Evolutionary conservation across 805 yeast genomes (phyloP), one percentile per base, ranked within the genome.

Genomic region (Lipomyces lipofer): DNA sequence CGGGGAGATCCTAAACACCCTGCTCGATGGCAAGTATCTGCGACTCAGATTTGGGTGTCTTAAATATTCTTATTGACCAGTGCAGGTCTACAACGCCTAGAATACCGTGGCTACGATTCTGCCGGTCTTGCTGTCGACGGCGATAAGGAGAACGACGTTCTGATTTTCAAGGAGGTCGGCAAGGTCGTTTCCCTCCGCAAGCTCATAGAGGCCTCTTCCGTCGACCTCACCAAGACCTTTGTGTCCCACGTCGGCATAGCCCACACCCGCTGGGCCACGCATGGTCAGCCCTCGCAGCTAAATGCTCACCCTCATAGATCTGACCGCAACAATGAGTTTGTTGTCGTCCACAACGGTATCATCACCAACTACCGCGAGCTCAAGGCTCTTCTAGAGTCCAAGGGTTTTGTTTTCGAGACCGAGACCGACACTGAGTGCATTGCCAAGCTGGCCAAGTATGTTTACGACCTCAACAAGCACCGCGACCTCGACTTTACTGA

Each of bases 231-330:
- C 27, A 83, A 80, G 57, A 77, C 81, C 19, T 90, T 88, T 68
- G 84, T 81, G 64, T 82, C 85, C 70, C 99, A 94, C 69, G 90
- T 84, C 57, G 99, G 96, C 69, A 94, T 94, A 71, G 98, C 99
- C 22, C 99, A 94, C 74, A 94, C 99, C 12, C 87, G 99, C 78
- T 94, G 99, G 99, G 99, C 99, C 48, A 94, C 99, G 35, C 99
- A 94, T 72, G 99, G 99, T 73, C 88, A 84, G 66, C 97, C 97
- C 54, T 83, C 82, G 63, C 82, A 79, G 59, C 65, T 72, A 58
- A 94, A 94, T 77, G 94, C 98, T 70, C 99, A 94, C 71, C 99
- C 99, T 46, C 98, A 92, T 70, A 78, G 92, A 62, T 88, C 97
- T 1, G 99, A 89, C 70, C 79, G 81, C 8, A 72, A 73, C 43